Evolutionary conservation across 2,329 filamentous ascomycete species (phyloP).

Genomic region (Cryphonectria naterciae): DNA sequence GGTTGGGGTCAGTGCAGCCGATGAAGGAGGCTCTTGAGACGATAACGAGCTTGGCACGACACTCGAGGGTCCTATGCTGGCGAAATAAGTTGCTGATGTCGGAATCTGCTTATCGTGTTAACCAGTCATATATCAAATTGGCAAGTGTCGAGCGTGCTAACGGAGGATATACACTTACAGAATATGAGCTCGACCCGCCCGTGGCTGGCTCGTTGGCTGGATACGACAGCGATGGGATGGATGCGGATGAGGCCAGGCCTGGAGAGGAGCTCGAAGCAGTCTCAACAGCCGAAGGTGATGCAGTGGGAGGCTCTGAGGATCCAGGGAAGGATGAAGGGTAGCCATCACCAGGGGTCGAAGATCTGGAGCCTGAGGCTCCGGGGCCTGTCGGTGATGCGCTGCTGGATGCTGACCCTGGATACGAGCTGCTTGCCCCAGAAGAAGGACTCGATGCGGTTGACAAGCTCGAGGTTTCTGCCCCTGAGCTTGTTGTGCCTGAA

Average conservation of each 20-base stretch:
- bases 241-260: background rate
- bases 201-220: background rate
- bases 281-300: background rate
- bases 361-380: background rate
- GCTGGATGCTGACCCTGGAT: background rate
- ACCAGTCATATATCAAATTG: background rate
- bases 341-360: slow-evolving; percentile 1
- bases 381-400: background rate
- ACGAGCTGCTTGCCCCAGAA: background rate
- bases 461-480: background rate
- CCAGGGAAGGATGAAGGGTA: background rate
- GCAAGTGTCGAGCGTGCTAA: too few species aligned
- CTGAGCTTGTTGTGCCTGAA: slow-evolving; percentile 2
- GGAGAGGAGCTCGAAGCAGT: background rate
- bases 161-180: slow-evolving; percentile 10
- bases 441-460: background rate
- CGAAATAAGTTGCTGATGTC: background rate
- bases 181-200: background rate
- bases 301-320: background rate
- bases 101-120: background rate
- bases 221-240: slow-evolving; percentile 5
- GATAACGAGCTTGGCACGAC: background rate
- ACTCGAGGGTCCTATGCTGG: background rate
- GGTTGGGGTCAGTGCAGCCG: slow-evolving; percentile 4
- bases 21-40: slow-evolving; percentile 1